Percentiles rank a stretch among this genome's conserved stretches.
phyloP scores from a whole-genome alignment of 306 rosid species.

The Prunus campanulata region DNA sequence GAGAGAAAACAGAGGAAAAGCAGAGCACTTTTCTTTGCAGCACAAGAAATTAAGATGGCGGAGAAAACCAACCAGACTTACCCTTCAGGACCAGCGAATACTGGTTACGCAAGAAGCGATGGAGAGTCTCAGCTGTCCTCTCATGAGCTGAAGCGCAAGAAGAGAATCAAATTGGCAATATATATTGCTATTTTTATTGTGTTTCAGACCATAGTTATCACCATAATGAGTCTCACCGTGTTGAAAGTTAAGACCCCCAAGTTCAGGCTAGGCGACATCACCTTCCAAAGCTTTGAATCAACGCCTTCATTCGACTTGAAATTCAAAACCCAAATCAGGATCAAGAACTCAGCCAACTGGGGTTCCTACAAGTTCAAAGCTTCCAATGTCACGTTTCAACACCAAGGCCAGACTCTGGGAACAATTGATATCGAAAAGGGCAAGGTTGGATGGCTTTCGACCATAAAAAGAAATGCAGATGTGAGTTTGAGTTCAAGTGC shows the following conservation, averaged over 20 bases:
- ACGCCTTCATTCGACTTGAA: constrained; percentile 9
- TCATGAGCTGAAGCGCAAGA: constrained; percentile 9
- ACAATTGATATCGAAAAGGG: neutral
- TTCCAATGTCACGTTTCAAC: neutral
- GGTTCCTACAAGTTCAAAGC: constrained; percentile 16
- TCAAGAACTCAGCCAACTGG: constrained; percentile 16
- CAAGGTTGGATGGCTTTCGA: constrained; percentile 11
- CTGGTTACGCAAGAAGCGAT: neutral
- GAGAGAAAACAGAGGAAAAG: too few species aligned
- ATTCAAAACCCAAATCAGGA: constrained; percentile 1
- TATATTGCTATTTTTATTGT: constrained; percentile 19
- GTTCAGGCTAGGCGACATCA: constrained; percentile 1
- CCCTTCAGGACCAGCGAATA: neutral
- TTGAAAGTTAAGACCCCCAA: constrained; percentile 28
- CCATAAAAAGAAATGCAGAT: neutral
- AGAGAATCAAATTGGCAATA: neutral
- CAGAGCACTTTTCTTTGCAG: too few species aligned
- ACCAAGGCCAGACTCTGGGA: neutral
- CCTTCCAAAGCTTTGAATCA: neutral
- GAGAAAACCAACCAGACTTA: neutral
- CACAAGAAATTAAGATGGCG: neutral
- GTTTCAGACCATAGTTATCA: constrained; percentile 12
- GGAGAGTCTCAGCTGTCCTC: neutral
- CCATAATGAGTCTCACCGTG: neutral
- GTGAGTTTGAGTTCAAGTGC: neutral